phyloP scores from a whole-genome alignment of 305 asterid species.

The Solanum hybrid region DNA sequence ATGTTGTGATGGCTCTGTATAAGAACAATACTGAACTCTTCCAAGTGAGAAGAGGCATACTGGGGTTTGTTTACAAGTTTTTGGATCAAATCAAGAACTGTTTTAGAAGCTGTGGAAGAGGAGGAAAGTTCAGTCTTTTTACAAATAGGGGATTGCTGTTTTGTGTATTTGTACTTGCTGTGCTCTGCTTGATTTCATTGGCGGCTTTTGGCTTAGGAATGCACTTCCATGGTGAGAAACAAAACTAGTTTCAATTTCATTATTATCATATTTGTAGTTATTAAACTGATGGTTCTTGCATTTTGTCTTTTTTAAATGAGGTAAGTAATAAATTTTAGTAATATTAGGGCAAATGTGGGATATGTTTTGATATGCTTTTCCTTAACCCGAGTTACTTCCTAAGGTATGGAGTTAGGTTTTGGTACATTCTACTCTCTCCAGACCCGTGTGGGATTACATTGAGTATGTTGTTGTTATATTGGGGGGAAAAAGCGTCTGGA shows the following conservation, averaged over 20 bases:
- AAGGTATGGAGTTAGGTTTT: neutral
- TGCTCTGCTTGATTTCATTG: slow-evolving; percentile 45
- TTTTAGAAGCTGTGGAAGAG: slow-evolving; percentile 18
- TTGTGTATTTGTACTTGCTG: slow-evolving; percentile 45
- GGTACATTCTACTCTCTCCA: neutral
- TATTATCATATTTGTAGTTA: neutral
- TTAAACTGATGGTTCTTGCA: neutral
- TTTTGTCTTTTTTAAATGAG: neutral
- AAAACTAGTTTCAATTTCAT: neutral
- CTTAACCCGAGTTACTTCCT: neutral
- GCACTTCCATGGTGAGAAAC: slow-evolving; percentile 56
- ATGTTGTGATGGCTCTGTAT: slow-evolving; percentile 35
- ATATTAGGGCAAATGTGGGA: neutral
- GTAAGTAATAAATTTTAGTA: neutral
- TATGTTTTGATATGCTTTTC: neutral
- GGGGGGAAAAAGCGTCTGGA: neutral
- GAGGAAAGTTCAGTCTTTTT: slow-evolving; percentile 46
- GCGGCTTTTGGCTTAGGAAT: slow-evolving; percentile 52
- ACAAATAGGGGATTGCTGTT: slow-evolving; percentile 35
- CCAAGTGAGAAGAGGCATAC: slow-evolving; percentile 25
- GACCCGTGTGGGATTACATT: neutral
- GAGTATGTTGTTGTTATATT: neutral
- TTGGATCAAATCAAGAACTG: neutral
- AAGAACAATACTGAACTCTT: slow-evolving; percentile 20
- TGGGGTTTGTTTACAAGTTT: neutral